Evolutionary conservation across 371 early-diverging fungal species (phyloP).

Genomic region (Mortierella sp.): DNA sequence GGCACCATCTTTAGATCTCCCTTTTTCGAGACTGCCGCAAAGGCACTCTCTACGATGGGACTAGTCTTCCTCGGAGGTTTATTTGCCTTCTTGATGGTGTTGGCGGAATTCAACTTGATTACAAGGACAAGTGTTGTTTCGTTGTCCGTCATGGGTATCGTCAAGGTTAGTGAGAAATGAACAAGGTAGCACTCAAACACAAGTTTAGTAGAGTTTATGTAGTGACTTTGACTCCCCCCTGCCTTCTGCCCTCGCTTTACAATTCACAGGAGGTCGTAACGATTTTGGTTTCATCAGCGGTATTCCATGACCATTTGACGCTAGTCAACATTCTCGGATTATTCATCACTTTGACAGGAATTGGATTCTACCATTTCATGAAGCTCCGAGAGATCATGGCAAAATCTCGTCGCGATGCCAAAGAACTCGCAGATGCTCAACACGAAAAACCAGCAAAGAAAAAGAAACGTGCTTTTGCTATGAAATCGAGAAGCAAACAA

Average conservation of each 20-base stretch:
- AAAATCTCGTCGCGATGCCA: constrained; percentile 25
- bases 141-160: constrained; percentile 77
- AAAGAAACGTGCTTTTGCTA: constrained; percentile 16
- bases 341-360: constrained; percentile 72
- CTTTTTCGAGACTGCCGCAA: constrained; percentile 19
- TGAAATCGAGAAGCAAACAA: constrained; percentile 10
- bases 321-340: constrained; percentile 70
- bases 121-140: constrained; percentile 76
- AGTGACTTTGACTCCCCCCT: background rate
- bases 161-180: constrained; percentile 59
- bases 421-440: constrained; percentile 25
- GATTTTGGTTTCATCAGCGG: constrained; percentile 65
- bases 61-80: constrained; percentile 60
- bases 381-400: constrained; percentile 49
- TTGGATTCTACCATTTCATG: constrained; percentile 67
- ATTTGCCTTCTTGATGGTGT: constrained; percentile 77
- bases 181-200: background rate
- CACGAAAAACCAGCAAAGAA: constrained; percentile 14
- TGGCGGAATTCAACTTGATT: constrained; percentile 75
- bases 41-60: constrained; percentile 43
- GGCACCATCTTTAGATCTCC: constrained; percentile 60
- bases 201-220: background rate
- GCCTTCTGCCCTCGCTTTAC: background rate
- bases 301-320: constrained; percentile 76
- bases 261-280: constrained; percentile 67